Percentiles rank a stretch among this genome's conserved stretches.
phyloP scores from a whole-genome alignment of 441 rosid genomes.

The Viola pubescens region DNA sequence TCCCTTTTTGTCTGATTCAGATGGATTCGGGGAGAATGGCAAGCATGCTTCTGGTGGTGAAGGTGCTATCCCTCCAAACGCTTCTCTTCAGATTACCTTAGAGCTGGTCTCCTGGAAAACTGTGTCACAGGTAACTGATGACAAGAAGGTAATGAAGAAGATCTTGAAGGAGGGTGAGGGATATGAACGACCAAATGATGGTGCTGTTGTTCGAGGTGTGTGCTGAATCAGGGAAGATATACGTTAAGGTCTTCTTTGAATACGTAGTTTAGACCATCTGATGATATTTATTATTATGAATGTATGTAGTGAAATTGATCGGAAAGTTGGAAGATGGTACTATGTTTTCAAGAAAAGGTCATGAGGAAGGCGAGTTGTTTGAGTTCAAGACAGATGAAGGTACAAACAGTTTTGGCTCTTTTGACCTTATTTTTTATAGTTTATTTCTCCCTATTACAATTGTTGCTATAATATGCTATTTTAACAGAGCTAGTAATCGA shows the following conservation, averaged over 20 bases:
- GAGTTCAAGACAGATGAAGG: slow-evolving; percentile 83
- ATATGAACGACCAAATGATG: slow-evolving; percentile 77
- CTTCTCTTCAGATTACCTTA: slow-evolving; percentile 44
- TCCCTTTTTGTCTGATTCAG: slow-evolving; percentile 21
- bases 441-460: not conserved
- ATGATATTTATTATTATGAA: not conserved
- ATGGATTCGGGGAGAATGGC: slow-evolving; percentile 91
- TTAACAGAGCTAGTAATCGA: slow-evolving; percentile 64
- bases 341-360: slow-evolving; percentile 61
- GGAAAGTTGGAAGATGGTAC: slow-evolving; percentile 79
- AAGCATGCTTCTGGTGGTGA: slow-evolving; percentile 46
- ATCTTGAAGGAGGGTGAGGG: slow-evolving; percentile 82
- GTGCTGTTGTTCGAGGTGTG: slow-evolving; percentile 58
- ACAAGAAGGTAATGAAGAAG: slow-evolving; percentile 73
- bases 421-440: not conserved
- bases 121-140: slow-evolving; percentile 71
- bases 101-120: slow-evolving; percentile 82
- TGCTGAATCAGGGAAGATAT: not conserved
- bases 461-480: not conserved
- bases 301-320: slow-evolving; percentile 52
- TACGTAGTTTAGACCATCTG: not conserved
- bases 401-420: slow-evolving; percentile 12
- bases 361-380: slow-evolving; percentile 38
- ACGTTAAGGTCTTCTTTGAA: not conserved
- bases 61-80: slow-evolving; percentile 67